Evolutionary conservation across 2,329 filamentous ascomycete species (phyloP), one percentile per base, ranked within the genome.

Genomic region (Penicillium palitans): DNA sequence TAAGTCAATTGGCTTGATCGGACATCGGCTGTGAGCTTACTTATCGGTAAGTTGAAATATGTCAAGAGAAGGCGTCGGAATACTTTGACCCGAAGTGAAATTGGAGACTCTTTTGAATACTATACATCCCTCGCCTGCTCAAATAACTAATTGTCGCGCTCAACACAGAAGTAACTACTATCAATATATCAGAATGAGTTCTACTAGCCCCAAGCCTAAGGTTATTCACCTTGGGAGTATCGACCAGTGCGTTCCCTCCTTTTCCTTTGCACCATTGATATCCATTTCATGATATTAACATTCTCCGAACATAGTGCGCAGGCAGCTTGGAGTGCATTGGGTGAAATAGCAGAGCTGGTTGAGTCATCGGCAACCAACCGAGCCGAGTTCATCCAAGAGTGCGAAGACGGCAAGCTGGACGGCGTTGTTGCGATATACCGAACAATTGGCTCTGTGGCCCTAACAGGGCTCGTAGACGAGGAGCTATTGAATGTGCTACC

Each of bases 401-500:
- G 85, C 72, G 77, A 78, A 49, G 81, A 83, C 21, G 89, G 89
- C 21, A 79, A 80, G 33, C 79, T 91, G n/a, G 84, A 90, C 63
- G 87, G 84, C 60, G 83, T 87, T 33, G 69, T 83, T 21, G 87
- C 83, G 39, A 81, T 83, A 29, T 95, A 89, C 75, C 85, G 90
- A 54, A 93, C 89, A 15, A 91, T 92, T 66, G 74, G 74, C 45
- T 90, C 87, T 33, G 78, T 84, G 42, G 70, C 69, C 13, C 79
- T 87, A 57, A 93, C 90, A 0, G 91, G 91, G 2, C 75, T 78
- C 21, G 78, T 95, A 61, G 89, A 96, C 71, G 80, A 81, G 45
- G 89, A 91, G 72, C 74, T 95, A n/a, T 75, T 93, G 37, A 73
- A 80, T 44, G 80, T 74, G 3, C 64, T 79, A 5, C 78, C 77